phyloP scores from a whole-genome alignment of 371 early-diverging fungal species.

The Mortierella sp. region DNA sequence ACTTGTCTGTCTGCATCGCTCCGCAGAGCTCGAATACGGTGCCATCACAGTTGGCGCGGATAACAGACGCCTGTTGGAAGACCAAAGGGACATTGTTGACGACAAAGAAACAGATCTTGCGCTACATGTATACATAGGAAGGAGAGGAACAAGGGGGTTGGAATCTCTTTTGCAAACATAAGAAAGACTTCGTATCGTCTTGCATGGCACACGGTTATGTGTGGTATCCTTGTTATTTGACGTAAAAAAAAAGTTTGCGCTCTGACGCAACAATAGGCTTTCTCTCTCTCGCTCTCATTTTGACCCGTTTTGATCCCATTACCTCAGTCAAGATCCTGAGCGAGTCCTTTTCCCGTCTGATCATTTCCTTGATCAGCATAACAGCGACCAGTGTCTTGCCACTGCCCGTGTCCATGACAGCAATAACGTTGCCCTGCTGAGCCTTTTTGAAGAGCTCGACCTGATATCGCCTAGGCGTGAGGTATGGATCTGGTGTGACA shows the following conservation, averaged over 20 bases:
- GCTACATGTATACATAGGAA: neutral
- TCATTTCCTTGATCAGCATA: conserved; percentile 84
- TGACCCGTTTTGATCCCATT: too few relatives aligned
- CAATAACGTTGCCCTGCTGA: conserved; percentile 77
- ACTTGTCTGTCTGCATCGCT: conserved; percentile 72
- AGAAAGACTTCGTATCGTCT: too few relatives aligned
- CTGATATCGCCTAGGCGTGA: conserved; percentile 84
- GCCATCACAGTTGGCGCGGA: conserved; percentile 72
- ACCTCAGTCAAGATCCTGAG: conserved; percentile 54
- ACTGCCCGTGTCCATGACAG: conserved; percentile 91
- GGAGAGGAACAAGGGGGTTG: neutral
- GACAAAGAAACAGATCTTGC: conserved; percentile 77
- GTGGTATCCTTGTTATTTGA: neutral
- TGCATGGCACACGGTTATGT: neutral
- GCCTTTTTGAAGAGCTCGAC: conserved; percentile 79
- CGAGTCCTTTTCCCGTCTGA: conserved; percentile 51
- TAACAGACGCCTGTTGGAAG: conserved; percentile 83
- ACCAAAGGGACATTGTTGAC: conserved; percentile 90
- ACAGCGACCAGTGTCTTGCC: conserved; percentile 95
- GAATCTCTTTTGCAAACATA: too few relatives aligned
- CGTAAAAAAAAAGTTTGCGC: neutral
- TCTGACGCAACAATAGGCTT: neutral
- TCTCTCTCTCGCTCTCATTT: too few relatives aligned
- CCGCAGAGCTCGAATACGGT: conserved; percentile 74
- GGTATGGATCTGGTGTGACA: conserved; percentile 1